Base-by-base conservation (phyloP, 768 basidiomycete genomes). In the Phaffia tasmanica region DNA sequence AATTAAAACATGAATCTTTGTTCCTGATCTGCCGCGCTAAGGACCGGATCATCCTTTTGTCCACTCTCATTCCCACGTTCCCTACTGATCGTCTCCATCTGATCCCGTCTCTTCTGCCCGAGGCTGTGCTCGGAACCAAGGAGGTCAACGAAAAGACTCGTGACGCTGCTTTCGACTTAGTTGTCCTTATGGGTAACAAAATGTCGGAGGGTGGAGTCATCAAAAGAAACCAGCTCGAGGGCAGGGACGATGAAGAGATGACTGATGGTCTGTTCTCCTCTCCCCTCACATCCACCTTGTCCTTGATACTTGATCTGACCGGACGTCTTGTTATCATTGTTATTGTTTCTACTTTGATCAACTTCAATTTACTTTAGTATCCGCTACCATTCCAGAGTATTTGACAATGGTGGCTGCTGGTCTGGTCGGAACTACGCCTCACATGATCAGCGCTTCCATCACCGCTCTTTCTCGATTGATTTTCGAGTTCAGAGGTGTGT, bases 381-480 rank as follows among this genome's bases (percentile, higher is more conserved):
- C 78, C 62, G 93, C 91, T 0, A 88, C 76, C 72, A 81, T 93
- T 55, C 85, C 90, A 71, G 95, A 98, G 75, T 98, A 88, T 75
- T 81, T 98, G 79, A 99, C 88, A 3, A 98, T 99, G 93, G 80
- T 97, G 32, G 89, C 89, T 48, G 93, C 91, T 71, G 95, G 95
- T 65, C 78, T 98, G 57, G 92, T 91, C 11, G 93, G 90, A 25
- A 86, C 88, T 18, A 88, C 84, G 15, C 92, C 94, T 0, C 95
- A 99, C 74, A 98, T 95, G 91, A 94, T 98, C 75, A 94, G 92
- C 73, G 95, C 95, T 1, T 89, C 90, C 1, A 85, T 98, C 62
- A 97, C 92, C 7, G 89, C 91, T 0, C 84, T 99, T 63, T 93
- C 93, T 1, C 84, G 95, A 27, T 80, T 98, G 16, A 81, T 97